Evolutionary conservation across 192 early-diverging fungal genomes (phyloP).

Genomic region (Coemansia sp.): DNA sequence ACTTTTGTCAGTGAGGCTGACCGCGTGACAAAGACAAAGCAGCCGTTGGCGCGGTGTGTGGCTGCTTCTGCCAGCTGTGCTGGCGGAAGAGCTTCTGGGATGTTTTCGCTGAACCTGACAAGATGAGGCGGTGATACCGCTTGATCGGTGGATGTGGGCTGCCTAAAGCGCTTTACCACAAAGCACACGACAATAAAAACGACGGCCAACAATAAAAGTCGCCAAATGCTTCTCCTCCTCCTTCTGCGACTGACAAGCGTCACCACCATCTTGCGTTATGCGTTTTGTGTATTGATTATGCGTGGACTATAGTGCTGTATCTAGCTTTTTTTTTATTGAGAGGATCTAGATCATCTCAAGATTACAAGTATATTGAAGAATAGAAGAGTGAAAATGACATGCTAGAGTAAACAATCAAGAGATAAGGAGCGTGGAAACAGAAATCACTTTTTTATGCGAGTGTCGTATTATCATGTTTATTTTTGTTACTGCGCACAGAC

Average conservation of each 20-base stretch:
- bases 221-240: background rate
- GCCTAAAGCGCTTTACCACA: background rate
- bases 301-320: background rate
- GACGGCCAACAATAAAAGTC: background rate
- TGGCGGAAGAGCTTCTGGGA: slow-evolving; percentile 10
- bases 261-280: background rate
- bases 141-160: background rate
- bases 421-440: too few species aligned
- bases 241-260: background rate
- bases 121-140: background rate
- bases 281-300: too few species aligned
- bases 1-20: slow-evolving; percentile 60
- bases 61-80: background rate
- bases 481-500: too few species aligned
- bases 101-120: slow-evolving; percentile 10
- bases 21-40: slow-evolving; percentile 55
- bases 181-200: background rate
- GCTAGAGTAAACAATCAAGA: background rate
- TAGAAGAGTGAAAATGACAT: background rate
- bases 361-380: background rate
- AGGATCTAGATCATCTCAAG: background rate
- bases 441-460: too few species aligned
- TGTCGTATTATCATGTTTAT: too few species aligned
- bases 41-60: slow-evolving; percentile 2
- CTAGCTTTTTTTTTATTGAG: background rate